Evolutionary conservation across 1,284 basidiomycete genomes (phyloP).

Genomic region (Calocybe gambosa): DNA sequence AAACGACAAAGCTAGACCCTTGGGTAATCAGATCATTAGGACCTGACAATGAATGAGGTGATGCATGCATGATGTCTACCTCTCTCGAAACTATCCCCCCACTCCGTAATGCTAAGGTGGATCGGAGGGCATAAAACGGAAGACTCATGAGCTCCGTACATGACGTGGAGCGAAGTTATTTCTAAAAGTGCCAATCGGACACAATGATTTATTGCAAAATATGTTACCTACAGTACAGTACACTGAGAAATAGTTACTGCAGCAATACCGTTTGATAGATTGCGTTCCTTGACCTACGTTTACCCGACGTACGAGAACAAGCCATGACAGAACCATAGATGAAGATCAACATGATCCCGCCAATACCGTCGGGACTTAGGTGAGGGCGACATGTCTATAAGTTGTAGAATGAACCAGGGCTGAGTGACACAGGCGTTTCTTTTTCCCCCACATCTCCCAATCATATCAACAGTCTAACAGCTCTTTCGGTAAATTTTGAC

Average conservation of each 20-base stretch:
- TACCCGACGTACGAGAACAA: neutral
- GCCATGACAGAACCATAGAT: neutral
- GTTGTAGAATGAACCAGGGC: no score
- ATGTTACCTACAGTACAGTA: no score
- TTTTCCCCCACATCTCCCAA: no score
- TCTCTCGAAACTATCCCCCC: neutral
- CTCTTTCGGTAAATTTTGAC: no score
- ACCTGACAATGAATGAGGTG: neutral
- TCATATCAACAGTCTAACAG: no score
- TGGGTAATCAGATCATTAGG: neutral
- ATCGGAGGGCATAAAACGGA: neutral
- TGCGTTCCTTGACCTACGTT: neutral
- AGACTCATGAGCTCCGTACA: neutral
- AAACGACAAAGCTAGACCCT: neutral
- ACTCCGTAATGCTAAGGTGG: neutral
- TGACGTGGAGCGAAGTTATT: neutral
- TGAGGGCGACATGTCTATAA: neutral
- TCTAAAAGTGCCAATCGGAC: neutral
- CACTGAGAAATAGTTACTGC: no score
- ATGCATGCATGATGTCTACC: neutral
- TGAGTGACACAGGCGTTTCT: neutral
- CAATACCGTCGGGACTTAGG: neutral
- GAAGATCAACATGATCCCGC: no score
- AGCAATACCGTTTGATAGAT: neutral
- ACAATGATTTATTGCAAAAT: neutral